phyloP scores from a whole-genome alignment of 2,329 filamentous ascomycete species.

The Conoideocrella luteorostrata region DNA sequence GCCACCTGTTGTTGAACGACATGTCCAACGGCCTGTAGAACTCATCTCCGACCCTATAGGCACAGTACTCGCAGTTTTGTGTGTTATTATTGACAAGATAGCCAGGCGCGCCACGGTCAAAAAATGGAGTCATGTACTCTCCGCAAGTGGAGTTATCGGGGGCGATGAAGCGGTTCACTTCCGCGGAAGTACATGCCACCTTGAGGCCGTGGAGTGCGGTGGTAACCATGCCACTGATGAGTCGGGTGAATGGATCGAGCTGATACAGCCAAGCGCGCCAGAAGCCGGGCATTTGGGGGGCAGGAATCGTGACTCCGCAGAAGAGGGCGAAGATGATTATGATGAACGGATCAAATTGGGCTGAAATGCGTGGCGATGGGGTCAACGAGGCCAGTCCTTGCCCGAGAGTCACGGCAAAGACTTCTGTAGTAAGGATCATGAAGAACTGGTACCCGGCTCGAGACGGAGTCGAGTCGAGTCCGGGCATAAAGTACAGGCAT shows the following conservation, averaged over 20 bases:
- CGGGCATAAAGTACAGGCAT: slow-evolving; percentile 78
- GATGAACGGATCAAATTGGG: slow-evolving; percentile 74
- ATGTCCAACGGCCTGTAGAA: slow-evolving; percentile 67
- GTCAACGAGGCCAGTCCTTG: slow-evolving; percentile 73
- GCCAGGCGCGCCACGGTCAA: slow-evolving; percentile 59
- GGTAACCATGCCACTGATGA: slow-evolving; percentile 73
- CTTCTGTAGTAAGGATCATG: slow-evolving; percentile 74
- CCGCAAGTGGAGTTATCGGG: slow-evolving; percentile 63
- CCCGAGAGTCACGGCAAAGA: slow-evolving; percentile 76
- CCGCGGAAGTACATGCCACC: slow-evolving; percentile 54
- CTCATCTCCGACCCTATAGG: slow-evolving; percentile 72
- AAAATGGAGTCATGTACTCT: slow-evolving; percentile 69
- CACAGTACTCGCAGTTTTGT: slow-evolving; percentile 70
- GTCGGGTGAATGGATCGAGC: slow-evolving; percentile 74
- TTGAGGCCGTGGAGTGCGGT: slow-evolving; percentile 63
- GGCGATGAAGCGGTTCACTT: slow-evolving; percentile 63
- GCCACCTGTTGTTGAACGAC: slow-evolving; percentile 64
- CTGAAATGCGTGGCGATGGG: slow-evolving; percentile 70
- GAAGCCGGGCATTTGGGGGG: slow-evolving; percentile 69
- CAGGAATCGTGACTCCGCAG: slow-evolving; percentile 79
- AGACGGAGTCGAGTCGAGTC: slow-evolving; percentile 54
- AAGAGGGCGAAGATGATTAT: slow-evolving; percentile 80
- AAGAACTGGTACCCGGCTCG: slow-evolving; percentile 83
- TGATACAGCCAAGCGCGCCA: slow-evolving; percentile 79
- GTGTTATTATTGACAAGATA: slow-evolving; percentile 65